Evolutionary conservation across 768 basidiomycete genomes (phyloP).

Genomic region (Phylloporus sp.): DNA sequence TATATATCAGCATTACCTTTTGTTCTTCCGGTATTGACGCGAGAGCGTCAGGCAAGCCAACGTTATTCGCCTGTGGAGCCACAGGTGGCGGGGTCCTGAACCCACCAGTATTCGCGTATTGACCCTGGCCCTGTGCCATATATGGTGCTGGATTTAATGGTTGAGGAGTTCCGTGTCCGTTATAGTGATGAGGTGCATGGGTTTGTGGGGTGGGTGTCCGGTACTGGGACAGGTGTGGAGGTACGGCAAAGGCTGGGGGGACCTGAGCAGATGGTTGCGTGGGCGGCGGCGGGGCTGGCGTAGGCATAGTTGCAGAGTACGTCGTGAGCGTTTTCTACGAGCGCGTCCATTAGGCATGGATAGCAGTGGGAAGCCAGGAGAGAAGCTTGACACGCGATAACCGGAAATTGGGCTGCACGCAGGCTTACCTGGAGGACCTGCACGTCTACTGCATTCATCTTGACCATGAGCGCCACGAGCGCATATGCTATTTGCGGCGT

Average conservation of each 20-base stretch:
- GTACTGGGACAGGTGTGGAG: conserved; percentile 38
- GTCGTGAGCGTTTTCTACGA: conserved; percentile 60
- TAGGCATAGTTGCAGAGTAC: conserved; percentile 34
- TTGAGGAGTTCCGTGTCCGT: conserved; percentile 28
- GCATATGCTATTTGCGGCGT: conserved; percentile 78
- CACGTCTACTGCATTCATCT: conserved; percentile 68
- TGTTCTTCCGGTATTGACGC: conserved; percentile 65
- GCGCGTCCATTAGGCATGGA: conserved; percentile 4
- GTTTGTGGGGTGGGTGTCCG: conserved; percentile 35
- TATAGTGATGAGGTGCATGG: conserved; percentile 26
- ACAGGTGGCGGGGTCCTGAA: conserved; percentile 22
- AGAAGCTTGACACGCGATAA: neutral
- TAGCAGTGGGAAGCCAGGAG: neutral
- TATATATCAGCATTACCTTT: conserved; percentile 42
- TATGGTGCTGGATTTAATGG: conserved; percentile 18
- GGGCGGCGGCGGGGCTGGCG: conserved; percentile 10
- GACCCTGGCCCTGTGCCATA: conserved; percentile 15
- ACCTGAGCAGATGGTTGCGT: conserved; percentile 26
- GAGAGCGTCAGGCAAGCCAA: conserved; percentile 47
- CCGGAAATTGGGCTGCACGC: neutral
- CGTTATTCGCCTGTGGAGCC: conserved; percentile 17
- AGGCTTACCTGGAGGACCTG: conserved; percentile 67
- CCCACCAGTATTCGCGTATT: conserved; percentile 15
- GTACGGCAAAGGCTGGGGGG: conserved; percentile 40
- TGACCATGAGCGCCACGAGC: conserved; percentile 73